Conservation (phyloP, 2,329 filamentous ascomycete species). For the Gaeumannomyces tritici region DNA sequence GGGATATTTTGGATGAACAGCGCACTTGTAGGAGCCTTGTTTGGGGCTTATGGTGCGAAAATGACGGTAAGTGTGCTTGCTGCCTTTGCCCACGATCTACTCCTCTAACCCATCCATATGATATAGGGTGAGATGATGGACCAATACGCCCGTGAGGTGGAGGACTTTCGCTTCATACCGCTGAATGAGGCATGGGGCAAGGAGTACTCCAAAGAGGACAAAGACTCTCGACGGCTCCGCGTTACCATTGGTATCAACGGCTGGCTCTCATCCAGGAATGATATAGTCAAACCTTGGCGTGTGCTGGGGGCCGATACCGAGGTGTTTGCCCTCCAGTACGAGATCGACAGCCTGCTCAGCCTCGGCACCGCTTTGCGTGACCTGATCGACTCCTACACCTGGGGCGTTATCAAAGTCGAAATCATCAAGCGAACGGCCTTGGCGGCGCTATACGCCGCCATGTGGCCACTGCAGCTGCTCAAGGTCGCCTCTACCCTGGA, state of each 20-base stretch:
- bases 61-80: slow-evolving; percentile 37
- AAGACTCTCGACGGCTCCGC: slow-evolving; percentile 46
- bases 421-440: slow-evolving; percentile 66
- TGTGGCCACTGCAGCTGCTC: slow-evolving; percentile 61
- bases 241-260: slow-evolving; percentile 83
- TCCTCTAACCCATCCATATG: background rate
- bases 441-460: slow-evolving; percentile 54
- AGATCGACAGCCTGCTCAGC: slow-evolving; percentile 66
- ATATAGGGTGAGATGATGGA: slow-evolving; percentile 70
- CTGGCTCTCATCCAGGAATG: slow-evolving; percentile 67
- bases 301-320: slow-evolving; percentile 63
- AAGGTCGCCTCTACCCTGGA: slow-evolving; percentile 62
- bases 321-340: slow-evolving; percentile 76
- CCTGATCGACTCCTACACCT: slow-evolving; percentile 67
- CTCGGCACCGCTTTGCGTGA: slow-evolving; percentile 65
- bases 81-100: background rate
- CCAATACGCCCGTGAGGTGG: slow-evolving; percentile 75
- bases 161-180: slow-evolving; percentile 73
- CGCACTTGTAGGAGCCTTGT: slow-evolving; percentile 76
- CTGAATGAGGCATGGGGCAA: slow-evolving; percentile 40
- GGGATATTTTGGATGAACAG: slow-evolving; percentile 80
- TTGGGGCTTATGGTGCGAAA: slow-evolving; percentile 80
- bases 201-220: slow-evolving; percentile 18
- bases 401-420: slow-evolving; percentile 62
- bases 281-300: slow-evolving; percentile 73